Percentiles rank a stretch among this genome's conserved stretches.
Conservation (phyloP, 2,329 filamentous ascomycete species). For the Chalara sp. region DNA sequence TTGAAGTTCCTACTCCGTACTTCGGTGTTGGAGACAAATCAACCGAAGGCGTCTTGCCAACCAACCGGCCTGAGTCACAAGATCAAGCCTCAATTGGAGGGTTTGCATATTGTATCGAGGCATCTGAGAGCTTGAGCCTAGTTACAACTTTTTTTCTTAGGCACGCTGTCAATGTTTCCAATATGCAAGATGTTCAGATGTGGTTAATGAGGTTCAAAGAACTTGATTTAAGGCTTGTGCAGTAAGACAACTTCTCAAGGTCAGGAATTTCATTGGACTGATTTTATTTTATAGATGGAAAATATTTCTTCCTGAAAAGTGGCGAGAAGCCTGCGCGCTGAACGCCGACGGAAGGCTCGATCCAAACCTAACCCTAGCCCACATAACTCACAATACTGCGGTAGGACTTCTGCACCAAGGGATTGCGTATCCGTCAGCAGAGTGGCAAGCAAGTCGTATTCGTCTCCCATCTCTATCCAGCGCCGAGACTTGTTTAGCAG, state of each 20-base stretch:
- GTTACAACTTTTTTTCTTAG: conserved; percentile 31
- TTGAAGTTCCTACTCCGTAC: conserved; percentile 28
- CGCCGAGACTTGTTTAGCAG: conserved; percentile 21
- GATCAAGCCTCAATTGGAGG: conserved; percentile 24
- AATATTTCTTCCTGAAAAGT: conserved; percentile 24
- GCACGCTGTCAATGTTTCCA: conserved; percentile 24
- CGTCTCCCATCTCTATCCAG: conserved; percentile 17
- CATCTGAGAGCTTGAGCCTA: conserved; percentile 28
- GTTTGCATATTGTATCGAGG: conserved; percentile 27
- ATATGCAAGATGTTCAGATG: conserved; percentile 23
- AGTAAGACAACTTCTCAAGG: conserved; percentile 6
- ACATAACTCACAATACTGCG: conserved; percentile 26
- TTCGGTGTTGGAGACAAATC: conserved; percentile 32
- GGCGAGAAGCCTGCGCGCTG: conserved; percentile 27
- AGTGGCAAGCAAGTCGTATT: conserved; percentile 22
- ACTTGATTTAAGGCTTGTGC: conserved; percentile 25
- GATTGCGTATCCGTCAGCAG: conserved; percentile 25
- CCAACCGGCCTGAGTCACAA: conserved; percentile 9
- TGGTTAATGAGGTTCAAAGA: conserved; percentile 30
- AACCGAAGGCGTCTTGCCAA: too few species aligned
- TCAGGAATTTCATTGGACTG: background rate
- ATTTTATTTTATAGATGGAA: conserved; percentile 19
- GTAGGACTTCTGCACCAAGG: conserved; percentile 22
- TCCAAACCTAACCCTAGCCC: conserved; percentile 24
- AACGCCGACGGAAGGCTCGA: conserved; percentile 30